Percentiles rank a stretch among this genome's conserved stretches.
These are phyloP conservation scores for Fusarium circinatum DNA, from an alignment of 2,329 filamentous ascomycete genomes.

Conservation along the genomic window DNA sequence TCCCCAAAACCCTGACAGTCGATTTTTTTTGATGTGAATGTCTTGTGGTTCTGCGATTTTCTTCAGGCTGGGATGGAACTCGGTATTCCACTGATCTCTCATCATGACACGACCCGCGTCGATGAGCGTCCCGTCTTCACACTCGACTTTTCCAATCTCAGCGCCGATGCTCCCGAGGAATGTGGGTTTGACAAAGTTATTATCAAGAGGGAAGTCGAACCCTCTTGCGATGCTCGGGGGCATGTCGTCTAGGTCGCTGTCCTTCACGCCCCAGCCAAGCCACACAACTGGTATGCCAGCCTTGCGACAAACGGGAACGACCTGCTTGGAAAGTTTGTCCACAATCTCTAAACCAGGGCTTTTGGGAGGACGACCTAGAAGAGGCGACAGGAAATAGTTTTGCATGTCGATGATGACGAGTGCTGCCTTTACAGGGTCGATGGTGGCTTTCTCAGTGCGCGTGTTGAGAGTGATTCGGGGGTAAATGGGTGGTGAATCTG, in stretches of 20 bases:
- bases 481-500: neutral
- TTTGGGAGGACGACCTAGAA: rapidly evolving
- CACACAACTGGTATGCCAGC: neutral
- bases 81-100: neutral
- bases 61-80: neutral
- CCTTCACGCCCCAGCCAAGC: neutral
- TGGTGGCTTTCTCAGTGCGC: neutral
- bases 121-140: rapidly evolving
- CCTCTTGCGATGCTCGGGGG: neutral
- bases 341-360: neutral
- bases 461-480: neutral
- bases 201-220: neutral
- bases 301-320: neutral
- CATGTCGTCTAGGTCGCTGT: rapidly evolving
- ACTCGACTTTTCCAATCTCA: rapidly evolving
- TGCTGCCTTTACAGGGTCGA: neutral
- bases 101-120: neutral
- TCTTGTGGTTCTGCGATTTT: neutral
- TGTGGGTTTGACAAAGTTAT: neutral
- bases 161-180: neutral
- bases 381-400: neutral
- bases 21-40: neutral
- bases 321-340: neutral
- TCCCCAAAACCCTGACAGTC: neutral
- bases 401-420: neutral